Base-by-base conservation (phyloP, 805 yeast species). In the Ogataea ramenticola region DNA sequence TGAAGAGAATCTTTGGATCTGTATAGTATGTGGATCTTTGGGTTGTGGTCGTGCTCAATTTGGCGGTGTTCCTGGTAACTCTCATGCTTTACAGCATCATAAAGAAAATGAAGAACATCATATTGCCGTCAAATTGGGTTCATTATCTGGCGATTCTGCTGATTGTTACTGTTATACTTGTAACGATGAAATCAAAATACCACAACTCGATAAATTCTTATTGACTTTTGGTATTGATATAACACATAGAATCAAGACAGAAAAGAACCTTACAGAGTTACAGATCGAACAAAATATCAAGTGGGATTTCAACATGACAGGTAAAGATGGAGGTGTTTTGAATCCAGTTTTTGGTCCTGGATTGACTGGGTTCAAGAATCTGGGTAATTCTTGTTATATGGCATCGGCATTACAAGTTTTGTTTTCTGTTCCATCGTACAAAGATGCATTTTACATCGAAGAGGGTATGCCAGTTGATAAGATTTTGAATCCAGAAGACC, bases 41-140 rank as follows among this genome's bases (percentile, higher is more conserved):
- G 96, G 96, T 4, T 93, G 99, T 66, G 99, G 99, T 6, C 71
- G 99, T 50, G 80, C 81, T 29, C 99, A 93, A 62, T 87, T 86
- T 57, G 99, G 98, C 31, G 91, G 95, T 21, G 78, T 85, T 12
- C 83, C 89, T n/a, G 99, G 99, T 6, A 79, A 91, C 57, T 81
- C 96, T 0, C 99, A 93, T 61, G 98, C 96, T 0, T 66, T 91
- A 46, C 59, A 63, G 0, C 99, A 93, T 63, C 82, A 61, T 56
- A 77, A 82, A 33, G 32, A 48, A 0, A 42, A 56, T 12, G 51
- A 76, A 0, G 70, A 68, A 0, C 99, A 93, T 63, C 77, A 87
- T 2, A 78, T 90, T 16, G 96, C 97, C 0, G 86, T 90, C 8
- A 93, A 93, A 56, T 65, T 93, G 39, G 99, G 99, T 0, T 87